These are phyloP conservation scores for Xylaria castorea DNA, from an alignment of 495 filamentous ascomycete genomes.

Conservation along the genomic window DNA sequence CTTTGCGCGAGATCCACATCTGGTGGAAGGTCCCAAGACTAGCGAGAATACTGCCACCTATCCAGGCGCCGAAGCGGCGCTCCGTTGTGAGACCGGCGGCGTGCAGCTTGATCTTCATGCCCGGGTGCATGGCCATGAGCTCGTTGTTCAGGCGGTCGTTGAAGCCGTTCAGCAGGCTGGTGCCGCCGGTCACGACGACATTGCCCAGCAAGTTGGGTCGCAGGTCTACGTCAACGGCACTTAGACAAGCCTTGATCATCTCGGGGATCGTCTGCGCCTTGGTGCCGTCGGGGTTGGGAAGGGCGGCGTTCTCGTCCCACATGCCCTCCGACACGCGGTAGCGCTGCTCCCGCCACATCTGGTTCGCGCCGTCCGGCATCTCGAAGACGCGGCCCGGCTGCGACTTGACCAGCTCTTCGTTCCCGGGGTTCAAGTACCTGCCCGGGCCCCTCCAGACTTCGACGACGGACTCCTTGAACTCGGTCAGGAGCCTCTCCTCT, in stretches of 20 bases:
- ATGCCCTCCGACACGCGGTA: constrained; percentile 85
- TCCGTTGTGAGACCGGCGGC: constrained; percentile 86
- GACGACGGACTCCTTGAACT: constrained; percentile 98
- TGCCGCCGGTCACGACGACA: constrained; percentile 91
- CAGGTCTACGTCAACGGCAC: constrained; percentile 84
- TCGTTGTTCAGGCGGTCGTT: constrained; percentile 87
- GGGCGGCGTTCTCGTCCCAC: constrained; percentile 79
- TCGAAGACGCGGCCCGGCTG: constrained; percentile 86
- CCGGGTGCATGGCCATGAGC: constrained; percentile 77
- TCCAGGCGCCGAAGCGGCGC: constrained; percentile 89
- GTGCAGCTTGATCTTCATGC: constrained; percentile 80
- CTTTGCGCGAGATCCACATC: constrained; percentile 92
- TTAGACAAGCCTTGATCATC: constrained; percentile 77
- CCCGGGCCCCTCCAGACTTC: constrained; percentile 90
- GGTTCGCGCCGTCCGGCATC: constrained; percentile 94
- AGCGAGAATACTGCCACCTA: constrained; percentile 94
- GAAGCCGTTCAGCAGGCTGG: constrained; percentile 84
- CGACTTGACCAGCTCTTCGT: constrained; percentile 69
- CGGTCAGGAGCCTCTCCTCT: constrained; percentile 90
- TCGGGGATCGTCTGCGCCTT: constrained; percentile 78
- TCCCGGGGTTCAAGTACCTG: constrained; percentile 63
- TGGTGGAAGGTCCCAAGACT: constrained; percentile 99
- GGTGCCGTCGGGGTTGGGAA: constrained; percentile 45
- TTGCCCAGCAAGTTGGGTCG: constrained; percentile 82
- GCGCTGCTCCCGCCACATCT: constrained; percentile 87